A percentile compares a stretch with the other conserved stretches of the same genome.
Evolutionary conservation across 1,284 basidiomycete genomes (phyloP).

Genomic region (Malassezia brasiliensis): DNA sequence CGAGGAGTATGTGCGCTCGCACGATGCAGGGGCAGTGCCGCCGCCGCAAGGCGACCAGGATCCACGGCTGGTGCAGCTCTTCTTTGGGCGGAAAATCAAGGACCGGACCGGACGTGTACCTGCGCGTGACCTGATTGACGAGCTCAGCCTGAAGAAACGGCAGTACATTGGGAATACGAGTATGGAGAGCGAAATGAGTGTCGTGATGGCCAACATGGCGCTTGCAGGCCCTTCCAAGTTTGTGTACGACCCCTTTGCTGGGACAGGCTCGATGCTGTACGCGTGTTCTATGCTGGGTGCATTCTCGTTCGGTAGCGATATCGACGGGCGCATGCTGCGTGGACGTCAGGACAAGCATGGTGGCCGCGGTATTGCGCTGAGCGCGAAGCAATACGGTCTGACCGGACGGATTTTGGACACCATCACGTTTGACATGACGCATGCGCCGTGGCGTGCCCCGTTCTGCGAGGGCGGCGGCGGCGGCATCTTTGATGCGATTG

Average conservation of each 20-base stretch:
- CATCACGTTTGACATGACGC: slow-evolving; percentile 79
- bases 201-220: slow-evolving; percentile 92
- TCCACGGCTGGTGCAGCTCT: slow-evolving; percentile 34
- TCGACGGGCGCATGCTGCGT: slow-evolving; percentile 91
- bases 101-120: slow-evolving; percentile 8
- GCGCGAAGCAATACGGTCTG: slow-evolving; percentile 73
- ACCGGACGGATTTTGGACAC: slow-evolving; percentile 68
- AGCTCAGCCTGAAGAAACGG: slow-evolving; percentile 71
- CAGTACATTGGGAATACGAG: slow-evolving; percentile 84
- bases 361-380: slow-evolving; percentile 59
- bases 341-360: slow-evolving; percentile 57
- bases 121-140: slow-evolving; percentile 43
- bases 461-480: slow-evolving; percentile 49
- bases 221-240: slow-evolving; percentile 75
- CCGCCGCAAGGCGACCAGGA: slow-evolving; percentile 19
- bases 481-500: slow-evolving; percentile 81
- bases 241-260: slow-evolving; percentile 91
- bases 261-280: slow-evolving; percentile 92
- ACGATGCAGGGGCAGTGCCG: slow-evolving; percentile 5
- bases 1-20: slow-evolving; percentile 66
- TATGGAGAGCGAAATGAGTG: slow-evolving; percentile 91
- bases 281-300: slow-evolving; percentile 66
- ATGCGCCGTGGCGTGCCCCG: slow-evolving; percentile 68
- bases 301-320: slow-evolving; percentile 80
- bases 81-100: slow-evolving; percentile 25